These are phyloP conservation scores for Suhomyces sp. DNA, from an alignment of 805 yeast genomes.

Conservation along the genomic window DNA sequence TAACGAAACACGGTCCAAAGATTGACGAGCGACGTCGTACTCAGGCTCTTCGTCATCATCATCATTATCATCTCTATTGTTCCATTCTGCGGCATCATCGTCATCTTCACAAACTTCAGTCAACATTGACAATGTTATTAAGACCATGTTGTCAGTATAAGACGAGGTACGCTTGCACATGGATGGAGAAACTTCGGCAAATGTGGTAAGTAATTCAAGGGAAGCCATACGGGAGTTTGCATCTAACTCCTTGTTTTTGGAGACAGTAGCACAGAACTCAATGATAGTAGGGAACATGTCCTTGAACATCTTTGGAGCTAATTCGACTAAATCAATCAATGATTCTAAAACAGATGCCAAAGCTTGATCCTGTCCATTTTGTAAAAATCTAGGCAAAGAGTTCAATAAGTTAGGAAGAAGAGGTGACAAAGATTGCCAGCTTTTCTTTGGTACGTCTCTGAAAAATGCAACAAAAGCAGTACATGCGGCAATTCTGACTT, in stretches of 20 bases:
- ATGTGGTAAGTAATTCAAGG: slow-evolving; percentile 82
- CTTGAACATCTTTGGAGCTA: slow-evolving; percentile 92
- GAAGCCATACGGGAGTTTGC: slow-evolving; percentile 80
- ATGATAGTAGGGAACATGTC: slow-evolving; percentile 88
- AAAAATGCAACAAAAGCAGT: slow-evolving; percentile 91
- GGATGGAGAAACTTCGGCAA: slow-evolving; percentile 88
- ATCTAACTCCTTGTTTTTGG: slow-evolving; percentile 78
- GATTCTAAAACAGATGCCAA: slow-evolving; percentile 86
- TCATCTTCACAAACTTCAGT: slow-evolving; percentile 90
- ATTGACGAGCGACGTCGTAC: slow-evolving; percentile 88
- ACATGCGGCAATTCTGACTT: slow-evolving; percentile 87
- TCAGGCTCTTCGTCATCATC: slow-evolving; percentile 77
- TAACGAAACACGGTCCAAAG: slow-evolving; percentile 87
- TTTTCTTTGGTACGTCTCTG: slow-evolving; percentile 70
- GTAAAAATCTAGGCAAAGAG: slow-evolving; percentile 80
- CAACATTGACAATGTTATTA: slow-evolving; percentile 75
- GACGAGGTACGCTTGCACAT: slow-evolving; percentile 84
- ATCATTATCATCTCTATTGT: slow-evolving; percentile 77
- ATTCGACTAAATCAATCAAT: slow-evolving; percentile 82
- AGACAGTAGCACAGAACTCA: slow-evolving; percentile 79
- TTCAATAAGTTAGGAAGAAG: slow-evolving; percentile 80
- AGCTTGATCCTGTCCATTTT: slow-evolving; percentile 74
- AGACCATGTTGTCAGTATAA: slow-evolving; percentile 70
- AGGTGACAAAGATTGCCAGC: slow-evolving; percentile 75
- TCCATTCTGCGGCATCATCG: slow-evolving; percentile 82